These are phyloP conservation scores for Verticillium tricorpus DNA, from an alignment of 2,329 filamentous ascomycete species.

Conservation along the genomic window DNA sequence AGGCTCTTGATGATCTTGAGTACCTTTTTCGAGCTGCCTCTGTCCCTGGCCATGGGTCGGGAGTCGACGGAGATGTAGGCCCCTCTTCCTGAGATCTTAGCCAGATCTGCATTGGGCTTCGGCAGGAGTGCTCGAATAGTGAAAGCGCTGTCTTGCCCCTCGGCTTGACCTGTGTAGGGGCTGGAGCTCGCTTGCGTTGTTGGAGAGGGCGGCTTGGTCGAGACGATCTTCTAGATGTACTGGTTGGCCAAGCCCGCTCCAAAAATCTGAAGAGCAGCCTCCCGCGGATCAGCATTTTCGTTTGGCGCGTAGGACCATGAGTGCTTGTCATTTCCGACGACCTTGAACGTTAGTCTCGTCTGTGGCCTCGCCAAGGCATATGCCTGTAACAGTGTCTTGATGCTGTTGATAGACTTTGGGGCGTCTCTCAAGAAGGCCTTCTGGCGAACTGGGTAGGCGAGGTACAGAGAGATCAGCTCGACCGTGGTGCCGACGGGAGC, in stretches of 20 bases:
- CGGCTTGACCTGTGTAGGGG: background rate
- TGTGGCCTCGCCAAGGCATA: conserved; percentile 64
- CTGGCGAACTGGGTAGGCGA: conserved; percentile 57
- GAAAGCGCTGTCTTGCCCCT: background rate
- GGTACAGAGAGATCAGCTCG: conserved; percentile 54
- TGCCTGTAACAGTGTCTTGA: conserved; percentile 56
- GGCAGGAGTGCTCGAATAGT: conserved; percentile 56
- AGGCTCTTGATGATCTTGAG: conserved; percentile 46
- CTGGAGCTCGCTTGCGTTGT: background rate
- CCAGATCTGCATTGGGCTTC: conserved; percentile 36
- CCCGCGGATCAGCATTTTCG: conserved; percentile 40
- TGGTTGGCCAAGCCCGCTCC: conserved; percentile 51
- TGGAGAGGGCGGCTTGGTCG: background rate
- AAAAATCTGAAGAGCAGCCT: conserved; percentile 59
- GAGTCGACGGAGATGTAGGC: conserved; percentile 65
- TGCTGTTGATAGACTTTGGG: conserved; percentile 48
- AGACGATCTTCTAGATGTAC: conserved; percentile 38
- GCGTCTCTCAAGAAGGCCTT: conserved; percentile 54
- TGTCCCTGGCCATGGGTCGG: conserved; percentile 53
- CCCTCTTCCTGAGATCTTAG: conserved; percentile 39
- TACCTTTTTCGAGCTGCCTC: conserved; percentile 58
- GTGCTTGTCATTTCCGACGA: conserved; percentile 48
- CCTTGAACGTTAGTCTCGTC: conserved; percentile 56
- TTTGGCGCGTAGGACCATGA: conserved; percentile 60
- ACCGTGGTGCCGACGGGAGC: conserved; percentile 68